Base-by-base conservation (phyloP, 2,329 filamentous ascomycete genomes). In the Nothomitra cinnamomea region DNA sequence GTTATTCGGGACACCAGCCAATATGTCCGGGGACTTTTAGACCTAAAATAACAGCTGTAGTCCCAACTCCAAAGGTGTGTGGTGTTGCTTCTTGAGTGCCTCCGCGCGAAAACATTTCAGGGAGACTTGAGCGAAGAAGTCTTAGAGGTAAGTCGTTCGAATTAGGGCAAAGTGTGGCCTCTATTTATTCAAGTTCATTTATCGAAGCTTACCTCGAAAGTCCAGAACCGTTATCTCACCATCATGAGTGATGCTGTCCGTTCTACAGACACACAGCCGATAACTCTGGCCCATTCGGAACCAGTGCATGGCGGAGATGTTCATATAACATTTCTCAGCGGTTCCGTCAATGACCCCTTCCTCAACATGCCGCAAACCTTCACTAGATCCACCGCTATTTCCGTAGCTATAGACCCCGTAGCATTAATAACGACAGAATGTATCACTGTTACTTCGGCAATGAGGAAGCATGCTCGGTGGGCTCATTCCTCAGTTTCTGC, bases 341-440 rank as follows among this genome's bases (percentile, higher is more conserved):
- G 12, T 19, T 24, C 45, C 28, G 24, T 19, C 24, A 15, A 49
- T 35, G 45, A 49, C 5, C 45, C 45, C 28, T 22, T 48, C 22
- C 43, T 48, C 28, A 24, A 52, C 24, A 52, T 52, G 21, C 50
- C 25, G 19, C 35, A 52, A n/a, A 52, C 50, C 7, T 52, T 52
- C n/a, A 35, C 40, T 5, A 38, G 43, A 25, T 53, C 52, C 8
- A 53, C 41, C 7, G 19, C 63, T 54, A 68, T 89, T 32, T 79
- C 85, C 35, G 87, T 95, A 57, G 87, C 89, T 43, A 84, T 95
- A 60, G 87, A 95, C 63, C 88, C 89, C 1, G 83, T 95, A 55
- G 89, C 88, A 50, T 74, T 98, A 61, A 88, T 98, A 59, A 95
- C 94, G 58, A 95, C 90, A 69, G 92, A 98, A 81, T 98, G 92